Evolutionary conservation across 768 basidiomycete genomes (phyloP), one percentile per base, ranked within the genome.

Genomic region (Suillus variegatus): DNA sequence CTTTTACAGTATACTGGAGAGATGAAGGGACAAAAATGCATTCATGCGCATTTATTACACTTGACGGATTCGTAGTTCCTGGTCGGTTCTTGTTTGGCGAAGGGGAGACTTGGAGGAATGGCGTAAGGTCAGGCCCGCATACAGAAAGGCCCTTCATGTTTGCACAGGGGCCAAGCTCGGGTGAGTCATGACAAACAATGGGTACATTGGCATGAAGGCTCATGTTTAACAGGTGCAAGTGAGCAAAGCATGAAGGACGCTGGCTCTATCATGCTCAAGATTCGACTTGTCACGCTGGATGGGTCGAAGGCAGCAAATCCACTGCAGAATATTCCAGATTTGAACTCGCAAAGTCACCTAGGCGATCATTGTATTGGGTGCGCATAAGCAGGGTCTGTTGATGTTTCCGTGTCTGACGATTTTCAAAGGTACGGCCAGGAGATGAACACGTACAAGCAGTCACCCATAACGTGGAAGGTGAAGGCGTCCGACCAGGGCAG

Each of bases 101-200:
- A 16, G 90, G 90, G 0, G 76, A 78, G n/a, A 75, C 87, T 20
- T 82, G 71, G n/a, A 82, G 89, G 38, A 72, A 78, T 60, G 86
- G 85, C 2, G 76, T 89, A 8, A 79, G 89, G 41, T 82, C 85
- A 0, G 85, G 85, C 5, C 67, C 73, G 4, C 69, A 72, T 0
- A 81, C 82, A 2, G 87, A 90, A 72, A 78, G 86, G 9, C 88
- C 89, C 1, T 91, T 91, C 71, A 67, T 84, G 41, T 91, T 92
- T 66, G 78, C 82, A 58, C 78, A 77, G 54, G 75, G 83, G 35
- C 46, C 70, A 20, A 70, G 77, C 32, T 77, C 77, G 51, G 73
- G 87, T 85, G 65, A 60, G 78, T 71, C 7, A 46, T 16, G 49
- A 28, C 14, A 41, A 2, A 28, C 4, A 28, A 32, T 32, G 25